Evolutionary conservation across 106 monocot genomes (phyloP).

Genomic region (Dendrobium chrysotoxum): DNA sequence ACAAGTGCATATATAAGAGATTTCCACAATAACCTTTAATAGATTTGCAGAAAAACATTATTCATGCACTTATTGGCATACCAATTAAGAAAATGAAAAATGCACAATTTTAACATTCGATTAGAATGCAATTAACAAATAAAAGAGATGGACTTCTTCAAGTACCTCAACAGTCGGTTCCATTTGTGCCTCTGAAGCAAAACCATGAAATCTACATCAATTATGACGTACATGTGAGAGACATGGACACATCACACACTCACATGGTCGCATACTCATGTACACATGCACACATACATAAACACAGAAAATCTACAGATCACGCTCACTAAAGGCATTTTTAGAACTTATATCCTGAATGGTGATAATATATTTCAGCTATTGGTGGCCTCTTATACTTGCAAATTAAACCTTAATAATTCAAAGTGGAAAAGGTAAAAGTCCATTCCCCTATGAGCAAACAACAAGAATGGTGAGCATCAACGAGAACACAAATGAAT

Average conservation of each 20-base stretch:
- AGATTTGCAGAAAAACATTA: neutral
- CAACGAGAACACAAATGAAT: neutral
- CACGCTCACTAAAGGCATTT: neutral
- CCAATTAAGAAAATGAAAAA: neutral
- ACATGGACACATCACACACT: neutral
- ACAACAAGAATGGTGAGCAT: neutral
- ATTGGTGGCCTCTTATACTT: neutral
- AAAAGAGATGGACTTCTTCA: neutral
- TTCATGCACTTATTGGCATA: neutral
- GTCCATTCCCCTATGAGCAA: neutral
- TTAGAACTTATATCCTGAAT: neutral
- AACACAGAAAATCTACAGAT: neutral
- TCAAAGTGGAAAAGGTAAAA: neutral
- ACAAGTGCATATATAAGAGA: neutral
- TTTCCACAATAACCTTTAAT: neutral
- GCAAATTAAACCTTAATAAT: neutral
- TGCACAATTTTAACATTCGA: neutral
- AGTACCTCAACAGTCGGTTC: slow-evolving; percentile 86
- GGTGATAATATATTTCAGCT: neutral
- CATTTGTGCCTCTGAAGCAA: slow-evolving; percentile 84
- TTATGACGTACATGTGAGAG: neutral
- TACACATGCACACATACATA: neutral
- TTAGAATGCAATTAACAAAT: neutral
- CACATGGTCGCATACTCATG: neutral
- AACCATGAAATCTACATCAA: slow-evolving; percentile 70